A percentile compares a stretch with the other conserved stretches of the same genome.
These are phyloP conservation scores for Prototheca cutis DNA, from an alignment of 163 green algal species.

Conservation along the genomic window DNA sequence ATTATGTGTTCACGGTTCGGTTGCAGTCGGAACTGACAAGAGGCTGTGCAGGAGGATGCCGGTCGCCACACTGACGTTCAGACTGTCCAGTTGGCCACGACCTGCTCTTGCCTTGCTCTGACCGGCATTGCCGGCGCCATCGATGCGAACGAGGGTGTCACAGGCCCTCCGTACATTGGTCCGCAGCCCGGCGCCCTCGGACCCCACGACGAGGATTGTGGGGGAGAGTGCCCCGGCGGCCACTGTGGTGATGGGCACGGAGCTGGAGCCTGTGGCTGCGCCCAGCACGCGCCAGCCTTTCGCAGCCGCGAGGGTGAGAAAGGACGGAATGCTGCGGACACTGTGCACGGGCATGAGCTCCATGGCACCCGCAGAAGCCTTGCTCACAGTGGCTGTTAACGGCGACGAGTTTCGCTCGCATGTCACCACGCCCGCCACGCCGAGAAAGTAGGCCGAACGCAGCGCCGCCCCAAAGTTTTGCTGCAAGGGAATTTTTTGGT, in stretches of 20 bases:
- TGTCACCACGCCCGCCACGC: slow-evolving; percentile 68
- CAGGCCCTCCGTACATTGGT: slow-evolving; percentile 70
- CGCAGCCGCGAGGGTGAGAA: slow-evolving; percentile 43
- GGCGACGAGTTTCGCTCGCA: slow-evolving; percentile 78
- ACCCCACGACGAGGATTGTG: slow-evolving; percentile 74
- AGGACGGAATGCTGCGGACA: slow-evolving; percentile 57
- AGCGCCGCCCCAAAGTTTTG: slow-evolving; percentile 92
- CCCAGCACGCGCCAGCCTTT: slow-evolving; percentile 76
- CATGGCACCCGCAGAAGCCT: slow-evolving; percentile 76
- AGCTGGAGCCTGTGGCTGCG: slow-evolving; percentile 13
- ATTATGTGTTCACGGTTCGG: not conserved
- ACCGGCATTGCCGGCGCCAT: too few relatives aligned
- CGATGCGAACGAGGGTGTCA: slow-evolving; percentile 28
- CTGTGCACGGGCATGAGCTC: slow-evolving; percentile 66
- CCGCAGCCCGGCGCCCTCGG: slow-evolving; percentile 76
- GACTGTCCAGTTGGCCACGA: slow-evolving; percentile 58
- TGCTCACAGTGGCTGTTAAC: slow-evolving; percentile 69
- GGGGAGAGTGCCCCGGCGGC: slow-evolving; percentile 34
- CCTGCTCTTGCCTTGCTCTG: too few relatives aligned
- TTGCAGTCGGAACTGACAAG: slow-evolving; percentile 21
- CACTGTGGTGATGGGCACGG: slow-evolving; percentile 19
- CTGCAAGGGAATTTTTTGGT: too few relatives aligned
- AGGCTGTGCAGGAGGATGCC: slow-evolving; percentile 85
- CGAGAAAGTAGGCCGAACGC: slow-evolving; percentile 79
- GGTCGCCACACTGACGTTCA: slow-evolving; percentile 91